Conservation (phyloP, 768 basidiomycete genomes). For the Goffeauzyma gilvescens region DNA sequence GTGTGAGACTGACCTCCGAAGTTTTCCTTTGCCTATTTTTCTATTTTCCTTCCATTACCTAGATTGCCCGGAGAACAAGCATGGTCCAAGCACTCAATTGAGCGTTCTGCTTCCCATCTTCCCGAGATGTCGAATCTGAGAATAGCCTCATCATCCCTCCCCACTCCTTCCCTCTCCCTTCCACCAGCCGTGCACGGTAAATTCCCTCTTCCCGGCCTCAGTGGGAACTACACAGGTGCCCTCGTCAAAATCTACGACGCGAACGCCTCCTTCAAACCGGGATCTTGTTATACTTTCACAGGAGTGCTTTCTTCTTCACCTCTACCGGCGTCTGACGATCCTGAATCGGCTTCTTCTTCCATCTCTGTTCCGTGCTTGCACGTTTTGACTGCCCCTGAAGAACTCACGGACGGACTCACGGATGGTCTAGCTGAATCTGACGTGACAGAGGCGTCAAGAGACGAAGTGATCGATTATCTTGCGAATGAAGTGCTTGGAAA, state of each 20-base stretch:
- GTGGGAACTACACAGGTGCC: constrained; percentile 21
- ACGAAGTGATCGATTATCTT: constrained; percentile 17
- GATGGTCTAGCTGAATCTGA: not conserved
- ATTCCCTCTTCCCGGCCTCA: constrained; percentile 15
- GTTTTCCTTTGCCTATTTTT: not conserved
- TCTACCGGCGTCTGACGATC: constrained; percentile 14
- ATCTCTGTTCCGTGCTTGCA: constrained; percentile 22
- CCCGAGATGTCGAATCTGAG: not conserved
- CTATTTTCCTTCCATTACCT: constrained; percentile 1
- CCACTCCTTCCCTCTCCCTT: not conserved
- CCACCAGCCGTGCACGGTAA: constrained; percentile 15
- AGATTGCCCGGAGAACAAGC: constrained; percentile 25
- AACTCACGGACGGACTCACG: not conserved
- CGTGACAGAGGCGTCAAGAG: constrained; percentile 6
- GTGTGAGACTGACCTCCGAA: too few species aligned
- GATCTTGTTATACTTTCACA: constrained; percentile 19
- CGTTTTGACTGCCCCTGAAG: constrained; percentile 12
- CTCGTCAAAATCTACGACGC: constrained; percentile 31
- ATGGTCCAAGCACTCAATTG: constrained; percentile 11
- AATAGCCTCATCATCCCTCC: not conserved
- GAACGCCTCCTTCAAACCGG: constrained; percentile 20
- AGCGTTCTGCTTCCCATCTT: not conserved
- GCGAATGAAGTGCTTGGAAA: too few species aligned
- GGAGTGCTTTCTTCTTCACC: constrained; percentile 23
- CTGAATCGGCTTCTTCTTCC: constrained; percentile 3